Evolutionary conservation across 805 yeast genomes (phyloP).

Genomic region (Schizosaccharomyces japonicus): DNA sequence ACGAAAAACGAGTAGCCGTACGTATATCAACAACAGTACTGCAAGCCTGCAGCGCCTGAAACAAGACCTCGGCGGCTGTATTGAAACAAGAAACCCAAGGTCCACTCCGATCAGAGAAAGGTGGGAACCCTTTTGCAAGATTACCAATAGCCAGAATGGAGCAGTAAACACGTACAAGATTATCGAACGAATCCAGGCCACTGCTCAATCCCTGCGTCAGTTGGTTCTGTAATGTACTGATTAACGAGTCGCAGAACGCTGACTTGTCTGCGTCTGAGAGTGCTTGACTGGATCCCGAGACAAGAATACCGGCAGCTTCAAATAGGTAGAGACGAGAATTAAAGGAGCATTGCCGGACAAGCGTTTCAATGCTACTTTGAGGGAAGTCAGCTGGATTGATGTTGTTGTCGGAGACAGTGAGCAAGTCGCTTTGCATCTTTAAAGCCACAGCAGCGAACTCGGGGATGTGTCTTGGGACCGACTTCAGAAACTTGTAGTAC

Average conservation of each 20-base stretch:
- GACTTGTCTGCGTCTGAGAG: background rate
- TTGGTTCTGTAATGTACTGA: background rate
- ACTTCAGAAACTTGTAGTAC: slow-evolving; percentile 57
- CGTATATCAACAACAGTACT: slow-evolving; percentile 43
- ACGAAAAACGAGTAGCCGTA: slow-evolving; percentile 55
- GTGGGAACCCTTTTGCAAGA: slow-evolving; percentile 62
- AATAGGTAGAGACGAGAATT: slow-evolving; percentile 60
- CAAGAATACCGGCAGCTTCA: slow-evolving; percentile 64
- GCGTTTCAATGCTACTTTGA: slow-evolving; percentile 28
- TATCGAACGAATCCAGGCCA: slow-evolving; percentile 1
- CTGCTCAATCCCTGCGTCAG: background rate
- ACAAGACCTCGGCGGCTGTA: slow-evolving; percentile 56
- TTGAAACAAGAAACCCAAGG: slow-evolving; percentile 27
- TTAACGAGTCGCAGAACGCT: background rate
- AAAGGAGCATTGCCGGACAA: slow-evolving; percentile 31
- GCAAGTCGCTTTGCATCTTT: slow-evolving; percentile 34
- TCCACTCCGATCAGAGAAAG: slow-evolving; percentile 12
- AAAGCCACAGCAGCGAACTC: slow-evolving; percentile 32
- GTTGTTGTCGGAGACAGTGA: slow-evolving; percentile 36
- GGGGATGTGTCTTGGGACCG: slow-evolving; percentile 43
- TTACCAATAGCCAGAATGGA: slow-evolving; percentile 74
- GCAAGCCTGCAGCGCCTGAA: slow-evolving; percentile 61
- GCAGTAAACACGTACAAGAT: slow-evolving; percentile 61
- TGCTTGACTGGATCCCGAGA: slow-evolving; percentile 20
- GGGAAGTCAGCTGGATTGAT: slow-evolving; percentile 17